Evolutionary conservation across 2,329 filamentous ascomycete genomes (phyloP), one percentile per base, ranked within the genome.

Genomic region (Ophiognomonia clavigignenti-juglandacearum): DNA sequence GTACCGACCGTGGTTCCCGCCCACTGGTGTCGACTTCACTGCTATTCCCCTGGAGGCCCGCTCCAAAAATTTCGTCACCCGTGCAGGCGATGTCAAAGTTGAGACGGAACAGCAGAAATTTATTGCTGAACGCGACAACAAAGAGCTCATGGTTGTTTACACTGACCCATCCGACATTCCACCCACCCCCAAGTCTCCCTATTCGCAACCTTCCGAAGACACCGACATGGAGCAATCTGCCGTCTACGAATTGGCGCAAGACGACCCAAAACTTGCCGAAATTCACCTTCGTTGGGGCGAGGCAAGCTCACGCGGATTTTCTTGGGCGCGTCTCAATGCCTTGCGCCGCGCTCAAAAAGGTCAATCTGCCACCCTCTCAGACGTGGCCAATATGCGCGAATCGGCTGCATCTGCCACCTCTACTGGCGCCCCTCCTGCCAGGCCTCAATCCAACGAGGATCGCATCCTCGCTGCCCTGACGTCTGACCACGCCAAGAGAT

Each of bases 91-190:
- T 5, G 63, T 73, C 22, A 58, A 63, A 0, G 72, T 83, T 27
- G 64, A 68, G 16, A 83, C 80, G 0, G 67, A 73, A 0, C 76
- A 83, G 59, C 76, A 80, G 54, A 70, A 73, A 50, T 60, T 65
- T 20, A 82, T 82, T 59, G 68, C 70, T 6, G 71, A 77, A 39
- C 75, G 80, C 22, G 80, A 83, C 57, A 73, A 72, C 39, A 70
- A 69, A 10, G 79, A 82, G 56, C 68, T 85, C 27, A 80, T 85
- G 74, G 76, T 69, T n/a, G 67, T 81, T 37, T 83, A 83, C 56
- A 72, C 72, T 2, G 71, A 74, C 39, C 57, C 65, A 1, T 66
- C 70, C 4, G 77, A 82, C 51, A 80, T 82, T 39, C 78, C 78
- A 2, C 65, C 71, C 3, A 75, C 75, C 4, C 77, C 78, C 11